Evolutionary conservation across 2,329 filamentous ascomycete species (phyloP).

Genomic region (Venturia asperata): DNA sequence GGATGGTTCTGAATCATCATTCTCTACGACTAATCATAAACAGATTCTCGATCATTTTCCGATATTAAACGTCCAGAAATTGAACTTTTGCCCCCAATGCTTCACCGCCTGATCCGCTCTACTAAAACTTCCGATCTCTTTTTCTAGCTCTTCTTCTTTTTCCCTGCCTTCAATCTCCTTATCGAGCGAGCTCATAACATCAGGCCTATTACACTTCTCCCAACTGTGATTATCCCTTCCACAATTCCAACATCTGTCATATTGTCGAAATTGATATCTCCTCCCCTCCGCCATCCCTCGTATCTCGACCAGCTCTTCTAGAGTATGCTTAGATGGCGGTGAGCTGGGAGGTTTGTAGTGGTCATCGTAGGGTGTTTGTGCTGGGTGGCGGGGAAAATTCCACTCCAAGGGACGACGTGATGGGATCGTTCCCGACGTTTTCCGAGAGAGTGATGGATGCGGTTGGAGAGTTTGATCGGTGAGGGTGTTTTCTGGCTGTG

Average conservation of each 20-base stretch:
- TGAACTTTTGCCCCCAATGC: neutral
- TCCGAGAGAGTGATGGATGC: too few relatives aligned
- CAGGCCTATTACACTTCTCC: neutral
- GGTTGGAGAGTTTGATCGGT: too few relatives aligned
- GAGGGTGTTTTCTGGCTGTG: neutral
- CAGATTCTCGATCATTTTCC: too few relatives aligned
- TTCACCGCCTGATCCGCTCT: neutral
- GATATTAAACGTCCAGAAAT: too few relatives aligned
- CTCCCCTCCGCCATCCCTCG: neutral
- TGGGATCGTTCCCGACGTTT: neutral
- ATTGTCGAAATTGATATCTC: neutral
- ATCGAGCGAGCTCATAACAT: neutral
- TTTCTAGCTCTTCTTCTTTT: neutral
- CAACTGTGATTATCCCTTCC: neutral
- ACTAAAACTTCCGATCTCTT: neutral
- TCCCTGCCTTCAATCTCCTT: neutral
- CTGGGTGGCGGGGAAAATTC: neutral
- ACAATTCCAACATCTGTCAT: neutral
- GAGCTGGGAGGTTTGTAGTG: neutral
- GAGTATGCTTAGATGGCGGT: neutral
- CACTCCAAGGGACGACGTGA: neutral
- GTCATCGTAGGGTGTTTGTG: neutral
- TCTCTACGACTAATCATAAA: too few relatives aligned
- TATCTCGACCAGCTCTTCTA: neutral
- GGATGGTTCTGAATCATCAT: too few relatives aligned